Evolutionary conservation across 257 asterid genomes (phyloP).

Genomic region (Verbascum thapsus): DNA sequence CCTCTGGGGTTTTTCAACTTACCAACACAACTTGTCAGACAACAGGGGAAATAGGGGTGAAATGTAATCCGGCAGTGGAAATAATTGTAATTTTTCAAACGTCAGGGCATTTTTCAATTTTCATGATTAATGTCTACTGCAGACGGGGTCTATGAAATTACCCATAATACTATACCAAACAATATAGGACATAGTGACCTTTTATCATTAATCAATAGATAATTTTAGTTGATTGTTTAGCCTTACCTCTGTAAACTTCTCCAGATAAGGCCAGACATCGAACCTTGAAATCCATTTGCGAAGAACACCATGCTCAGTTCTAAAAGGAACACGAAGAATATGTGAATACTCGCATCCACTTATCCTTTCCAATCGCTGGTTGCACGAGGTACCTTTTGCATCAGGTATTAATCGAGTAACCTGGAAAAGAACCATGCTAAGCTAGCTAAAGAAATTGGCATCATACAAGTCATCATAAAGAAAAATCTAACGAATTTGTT

Average conservation of each 20-base stretch:
- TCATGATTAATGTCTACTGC: too few species aligned
- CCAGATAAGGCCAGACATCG: constrained; percentile 98
- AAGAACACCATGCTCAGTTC: constrained; percentile 78
- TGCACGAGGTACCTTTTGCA: constrained; percentile 91
- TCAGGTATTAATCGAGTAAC: constrained; percentile 97
- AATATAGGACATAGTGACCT: not conserved
- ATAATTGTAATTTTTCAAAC: too few species aligned
- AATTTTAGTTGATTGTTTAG: not conserved
- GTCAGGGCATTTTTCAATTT: too few species aligned
- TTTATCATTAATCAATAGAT: not conserved
- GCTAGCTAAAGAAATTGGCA: not conserved
- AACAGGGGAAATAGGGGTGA: too few species aligned
- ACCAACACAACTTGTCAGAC: too few species aligned
- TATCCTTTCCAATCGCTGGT: constrained; percentile 85
- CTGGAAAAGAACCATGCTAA: constrained; percentile 39
- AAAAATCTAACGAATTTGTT: constrained; percentile 5
- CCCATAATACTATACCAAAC: too few species aligned
- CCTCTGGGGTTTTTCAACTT: too few species aligned
- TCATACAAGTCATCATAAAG: constrained; percentile 2
- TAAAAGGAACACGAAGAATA: constrained; percentile 88
- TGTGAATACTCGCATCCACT: constrained; percentile 86
- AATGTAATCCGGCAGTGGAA: too few species aligned
- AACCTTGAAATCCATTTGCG: constrained; percentile 96
- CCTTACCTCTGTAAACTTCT: constrained; percentile 79
- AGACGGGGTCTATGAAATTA: too few species aligned